phyloP scores from a whole-genome alignment of 2,329 filamentous ascomycete genomes.

The Tolypocladium endophyticum region DNA sequence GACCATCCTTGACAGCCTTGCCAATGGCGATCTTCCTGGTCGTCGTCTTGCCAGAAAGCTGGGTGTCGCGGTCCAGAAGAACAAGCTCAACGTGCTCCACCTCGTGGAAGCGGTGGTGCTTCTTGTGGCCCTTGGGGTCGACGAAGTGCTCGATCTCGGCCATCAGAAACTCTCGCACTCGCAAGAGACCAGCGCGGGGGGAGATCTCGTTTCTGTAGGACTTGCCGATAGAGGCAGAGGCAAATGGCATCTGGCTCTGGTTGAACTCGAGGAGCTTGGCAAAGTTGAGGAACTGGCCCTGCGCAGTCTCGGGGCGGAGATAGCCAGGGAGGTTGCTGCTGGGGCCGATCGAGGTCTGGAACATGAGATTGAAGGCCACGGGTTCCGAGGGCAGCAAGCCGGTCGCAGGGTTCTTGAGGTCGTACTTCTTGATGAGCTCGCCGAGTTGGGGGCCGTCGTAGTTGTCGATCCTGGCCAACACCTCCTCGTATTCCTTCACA shows the following conservation, averaged over 20 bases:
- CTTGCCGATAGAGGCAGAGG: constrained; percentile 93
- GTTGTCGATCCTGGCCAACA: constrained; percentile 90
- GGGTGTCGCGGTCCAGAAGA: constrained; percentile 74
- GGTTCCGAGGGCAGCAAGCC: constrained; percentile 68
- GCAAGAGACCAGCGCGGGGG: constrained; percentile 77
- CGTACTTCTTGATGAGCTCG: constrained; percentile 78
- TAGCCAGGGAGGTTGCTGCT: constrained; percentile 80
- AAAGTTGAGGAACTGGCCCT: constrained; percentile 97
- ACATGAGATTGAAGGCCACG: constrained; percentile 97
- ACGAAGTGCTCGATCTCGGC: constrained; percentile 98
- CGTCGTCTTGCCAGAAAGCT: constrained; percentile 75
- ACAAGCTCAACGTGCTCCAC: constrained; percentile 75
- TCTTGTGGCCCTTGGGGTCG: constrained; percentile 89
- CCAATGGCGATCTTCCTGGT: constrained; percentile 68
- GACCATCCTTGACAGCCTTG: constrained; percentile 68
- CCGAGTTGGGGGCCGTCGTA: constrained; percentile 81
- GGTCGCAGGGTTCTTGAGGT: constrained; percentile 80
- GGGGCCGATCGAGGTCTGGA: constrained; percentile 88
- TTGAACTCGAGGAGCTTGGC: constrained; percentile 94
- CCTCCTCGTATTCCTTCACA: constrained; percentile 82
- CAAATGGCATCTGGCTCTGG: constrained; percentile 90
- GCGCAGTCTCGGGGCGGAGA: constrained; percentile 87
- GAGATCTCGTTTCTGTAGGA: constrained; percentile 98
- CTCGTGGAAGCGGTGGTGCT: constrained; percentile 78
- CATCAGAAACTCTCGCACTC: constrained; percentile 97